These are phyloP conservation scores for Oryza nivara DNA, from an alignment of 176 grass and related monocot species.

Conservation along the genomic window DNA sequence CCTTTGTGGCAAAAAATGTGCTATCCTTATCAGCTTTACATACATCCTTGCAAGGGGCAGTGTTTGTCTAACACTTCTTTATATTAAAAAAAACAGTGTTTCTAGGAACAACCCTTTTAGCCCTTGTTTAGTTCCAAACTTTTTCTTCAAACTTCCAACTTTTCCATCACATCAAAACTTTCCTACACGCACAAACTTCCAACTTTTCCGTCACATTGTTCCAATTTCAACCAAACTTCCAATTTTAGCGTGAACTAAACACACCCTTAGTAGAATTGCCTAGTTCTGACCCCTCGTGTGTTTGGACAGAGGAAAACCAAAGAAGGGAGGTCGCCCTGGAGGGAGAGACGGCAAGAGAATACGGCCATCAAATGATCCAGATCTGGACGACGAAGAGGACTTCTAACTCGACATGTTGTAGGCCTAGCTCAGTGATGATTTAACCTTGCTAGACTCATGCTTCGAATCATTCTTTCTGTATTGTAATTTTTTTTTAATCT, in stretches of 20 bases:
- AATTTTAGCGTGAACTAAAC: too few relatives aligned
- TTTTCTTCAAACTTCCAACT: too few relatives aligned
- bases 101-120: background rate
- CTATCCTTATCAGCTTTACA: background rate
- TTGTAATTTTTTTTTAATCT: background rate
- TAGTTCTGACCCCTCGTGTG: background rate
- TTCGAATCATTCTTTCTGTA: slow-evolving; percentile 31
- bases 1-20: background rate
- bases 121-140: too few relatives aligned
- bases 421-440: background rate
- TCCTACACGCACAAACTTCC: too few relatives aligned
- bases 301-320: slow-evolving; percentile 81
- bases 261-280: too few relatives aligned
- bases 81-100: background rate
- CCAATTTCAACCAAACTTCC: too few relatives aligned
- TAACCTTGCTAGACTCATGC: slow-evolving; percentile 32
- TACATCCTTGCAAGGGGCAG: background rate
- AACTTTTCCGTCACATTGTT: too few relatives aligned
- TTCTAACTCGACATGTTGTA: slow-evolving; percentile 49
- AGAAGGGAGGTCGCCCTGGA: slow-evolving; percentile 85
- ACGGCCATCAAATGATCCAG: slow-evolving; percentile 74
- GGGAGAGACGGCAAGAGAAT: slow-evolving; percentile 82
- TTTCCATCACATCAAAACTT: too few relatives aligned
- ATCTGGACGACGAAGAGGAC: slow-evolving; percentile 96
- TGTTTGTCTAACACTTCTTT: slow-evolving; percentile 7